Conservation (phyloP, 2,329 filamentous ascomycete genomes). For the Tolypocladium inflatum region DNA sequence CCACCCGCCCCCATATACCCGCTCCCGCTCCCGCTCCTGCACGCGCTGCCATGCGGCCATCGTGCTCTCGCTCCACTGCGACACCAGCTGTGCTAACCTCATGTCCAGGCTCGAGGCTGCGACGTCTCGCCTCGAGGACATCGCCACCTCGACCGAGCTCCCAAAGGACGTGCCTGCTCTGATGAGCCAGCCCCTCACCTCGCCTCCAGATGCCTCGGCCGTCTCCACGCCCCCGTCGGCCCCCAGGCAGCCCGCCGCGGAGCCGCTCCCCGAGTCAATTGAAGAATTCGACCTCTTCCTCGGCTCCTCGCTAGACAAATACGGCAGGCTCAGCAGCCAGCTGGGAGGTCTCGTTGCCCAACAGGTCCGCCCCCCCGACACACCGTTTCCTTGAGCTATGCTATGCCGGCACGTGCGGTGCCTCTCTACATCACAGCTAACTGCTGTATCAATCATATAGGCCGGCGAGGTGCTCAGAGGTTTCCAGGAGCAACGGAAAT, state of each 20-base stretch:
- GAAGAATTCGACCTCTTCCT: constrained; percentile 83
- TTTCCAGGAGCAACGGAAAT: constrained; percentile 79
- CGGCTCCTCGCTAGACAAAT: constrained; percentile 62
- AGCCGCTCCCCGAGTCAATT: constrained; percentile 64
- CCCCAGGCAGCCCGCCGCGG: constrained; percentile 28
- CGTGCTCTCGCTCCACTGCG: neutral
- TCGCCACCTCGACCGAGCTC: constrained; percentile 66
- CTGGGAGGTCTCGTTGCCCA: constrained; percentile 71
- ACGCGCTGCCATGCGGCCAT: neutral
- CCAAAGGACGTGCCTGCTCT: constrained; percentile 40
- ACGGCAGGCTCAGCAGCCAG: constrained; percentile 66
- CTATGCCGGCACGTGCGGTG: too few relatives aligned
- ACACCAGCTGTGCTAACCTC: constrained; percentile 30
- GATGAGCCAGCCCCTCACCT: constrained; percentile 21
- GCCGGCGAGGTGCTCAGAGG: constrained; percentile 48
- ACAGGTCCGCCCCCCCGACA: constrained; percentile 48
- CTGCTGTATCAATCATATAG: constrained; percentile 12
- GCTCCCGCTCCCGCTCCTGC: neutral
- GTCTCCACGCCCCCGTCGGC: constrained; percentile 29
- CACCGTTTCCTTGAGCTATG: too few relatives aligned
- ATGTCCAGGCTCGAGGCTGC: constrained; percentile 82
- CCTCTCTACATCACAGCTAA: neutral
- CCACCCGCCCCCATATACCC: neutral
- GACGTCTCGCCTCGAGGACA: constrained; percentile 91
- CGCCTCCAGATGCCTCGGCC: constrained; percentile 17